Evolutionary conservation across 148 eudicot species (phyloP), one percentile per base, ranked within the genome.

Genomic region (Linanthus parryae): DNA sequence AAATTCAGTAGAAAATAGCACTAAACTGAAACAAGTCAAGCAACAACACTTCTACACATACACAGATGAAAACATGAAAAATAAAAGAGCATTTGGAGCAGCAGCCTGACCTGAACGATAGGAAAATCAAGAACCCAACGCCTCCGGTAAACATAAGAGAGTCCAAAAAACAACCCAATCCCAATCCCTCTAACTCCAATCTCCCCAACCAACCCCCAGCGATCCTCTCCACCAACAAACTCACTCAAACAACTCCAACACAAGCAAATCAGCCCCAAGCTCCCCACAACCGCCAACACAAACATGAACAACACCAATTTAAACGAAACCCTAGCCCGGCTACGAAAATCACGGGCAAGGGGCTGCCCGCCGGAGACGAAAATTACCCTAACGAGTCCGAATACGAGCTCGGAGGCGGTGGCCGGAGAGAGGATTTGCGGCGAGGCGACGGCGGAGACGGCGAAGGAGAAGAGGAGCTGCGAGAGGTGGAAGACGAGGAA

Each of bases 41-140:
- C n/a, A n/a, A n/a, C n/a, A n/a, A n/a, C n/a, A n/a, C n/a, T n/a
- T n/a, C n/a, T n/a, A n/a, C n/a, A n/a, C n/a, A n/a, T n/a, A n/a
- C n/a, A n/a, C n/a, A n/a, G n/a, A n/a, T n/a, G n/a, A n/a, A n/a
- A n/a, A 28, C 17, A 15, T 17, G 11, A 48, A 28, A 34, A 15
- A 17, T 16, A 4, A 25, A 33, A 46, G 33, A 46, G 45, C 51
- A 46, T 25, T n/a, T 24, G 19, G 8, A 25, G 21, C 7, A 5
- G 6, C 51, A 42, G 29, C 25, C 14, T 48, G 23, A 92, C 99
- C 96, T 92, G 96, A 80, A 92, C 52, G 44, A 92, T 75, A 8
- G 99, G 94, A 40, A 92, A 92, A 61, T 67, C 59, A 54, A 87
- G 50, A 48, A 82, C 76, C 83, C 77, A 87, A 22, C 83, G 62